Percentiles rank a stretch among this genome's conserved stretches.
Conservation (phyloP, 75 land plant species). For the Isoetes taiwanensis region DNA sequence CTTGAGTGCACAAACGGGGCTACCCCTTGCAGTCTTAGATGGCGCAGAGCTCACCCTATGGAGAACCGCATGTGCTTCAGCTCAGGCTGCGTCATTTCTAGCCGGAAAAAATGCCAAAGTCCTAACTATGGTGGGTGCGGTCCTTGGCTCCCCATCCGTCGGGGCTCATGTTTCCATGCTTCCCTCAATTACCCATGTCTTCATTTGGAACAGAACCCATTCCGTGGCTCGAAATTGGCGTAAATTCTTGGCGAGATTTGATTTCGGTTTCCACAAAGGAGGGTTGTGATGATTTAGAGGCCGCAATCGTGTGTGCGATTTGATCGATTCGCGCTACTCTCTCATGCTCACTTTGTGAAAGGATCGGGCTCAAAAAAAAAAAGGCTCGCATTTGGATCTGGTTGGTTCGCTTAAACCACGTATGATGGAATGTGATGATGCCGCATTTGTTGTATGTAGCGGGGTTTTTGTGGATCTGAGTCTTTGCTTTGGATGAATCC, state of each 20-base stretch:
- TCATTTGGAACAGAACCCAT: slow-evolving; percentile 69
- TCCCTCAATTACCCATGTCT: slow-evolving; percentile 33
- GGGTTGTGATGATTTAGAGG: too few species aligned
- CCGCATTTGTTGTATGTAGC: slow-evolving; percentile 38
- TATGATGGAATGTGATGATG: slow-evolving; percentile 92
- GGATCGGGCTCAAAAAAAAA: slow-evolving; percentile 43
- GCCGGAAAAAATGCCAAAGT: slow-evolving; percentile 26
- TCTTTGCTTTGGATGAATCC: slow-evolving; percentile 49
- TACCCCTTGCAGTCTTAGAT: slow-evolving; percentile 55
- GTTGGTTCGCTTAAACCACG: slow-evolving; percentile 61
- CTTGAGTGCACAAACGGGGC: slow-evolving; percentile 35
- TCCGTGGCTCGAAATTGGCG: slow-evolving; percentile 38
- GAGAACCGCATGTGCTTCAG: slow-evolving; percentile 70
- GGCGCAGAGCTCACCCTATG: slow-evolving; percentile 71
- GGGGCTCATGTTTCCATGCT: slow-evolving; percentile 45
- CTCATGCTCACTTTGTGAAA: slow-evolving; percentile 42
- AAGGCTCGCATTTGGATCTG: slow-evolving; percentile 68
- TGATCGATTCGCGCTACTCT: slow-evolving; percentile 72
- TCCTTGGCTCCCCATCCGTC: slow-evolving; percentile 55
- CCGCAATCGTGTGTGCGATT: slow-evolving; percentile 36
- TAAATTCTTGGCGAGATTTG: not conserved
- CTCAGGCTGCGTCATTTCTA: slow-evolving; percentile 48
- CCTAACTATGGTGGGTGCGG: slow-evolving; percentile 74
- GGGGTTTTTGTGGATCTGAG: slow-evolving; percentile 58
- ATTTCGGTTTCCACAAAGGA: too few species aligned